Evolutionary conservation across 2,329 filamentous ascomycete genomes (phyloP), one percentile per base, ranked within the genome.

Genomic region (Botrytis cinerea): DNA sequence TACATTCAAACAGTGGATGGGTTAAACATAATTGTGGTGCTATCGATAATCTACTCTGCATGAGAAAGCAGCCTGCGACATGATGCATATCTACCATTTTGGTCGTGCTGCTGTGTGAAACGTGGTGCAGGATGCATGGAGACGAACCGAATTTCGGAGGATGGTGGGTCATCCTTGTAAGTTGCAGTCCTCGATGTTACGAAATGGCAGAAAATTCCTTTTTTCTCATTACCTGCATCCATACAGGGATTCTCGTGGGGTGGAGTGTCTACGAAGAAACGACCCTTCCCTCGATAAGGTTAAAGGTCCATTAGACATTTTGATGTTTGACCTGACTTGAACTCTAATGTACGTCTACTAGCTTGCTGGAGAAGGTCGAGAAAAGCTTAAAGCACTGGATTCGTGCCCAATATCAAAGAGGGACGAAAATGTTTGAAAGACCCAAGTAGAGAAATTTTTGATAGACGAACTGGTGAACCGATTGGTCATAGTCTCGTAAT

Each of bases 101-200:
- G 46, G 25, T 22, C 22, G 10, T 43, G 38, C 32, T 54, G 22
- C 45, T 35, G 46, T 54, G 35, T 68, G 71, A 72, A 72, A 68
- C 62, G 71, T 68, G 35, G 70, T 43, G 48, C 61, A 59, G 46
- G 14, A 66, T n/a, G 35, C 28, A 63, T 63, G 35, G 32, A 18
- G 20, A 40, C 38, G 45, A 32, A 59, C 70, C 70, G 59, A 70
- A 54, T 25, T 45, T 70, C 35, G 51, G 43, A 48, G 25, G 51
- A 28, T 71, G 70, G 70, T 71, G 60, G 71, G 71, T 68, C 48
- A 72, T 72, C 71, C 71, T 45, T 72, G 71, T 43, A 48, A 59
- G 38, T 45, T 72, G 71, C 43, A 48, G 46, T 46, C 64, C 40
- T 25, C 38, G 28, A 66, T 38, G 38, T 67, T n/a, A 16, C 12